phyloP scores from a whole-genome alignment of 805 yeast species.

The Ogataea trehalophila region DNA sequence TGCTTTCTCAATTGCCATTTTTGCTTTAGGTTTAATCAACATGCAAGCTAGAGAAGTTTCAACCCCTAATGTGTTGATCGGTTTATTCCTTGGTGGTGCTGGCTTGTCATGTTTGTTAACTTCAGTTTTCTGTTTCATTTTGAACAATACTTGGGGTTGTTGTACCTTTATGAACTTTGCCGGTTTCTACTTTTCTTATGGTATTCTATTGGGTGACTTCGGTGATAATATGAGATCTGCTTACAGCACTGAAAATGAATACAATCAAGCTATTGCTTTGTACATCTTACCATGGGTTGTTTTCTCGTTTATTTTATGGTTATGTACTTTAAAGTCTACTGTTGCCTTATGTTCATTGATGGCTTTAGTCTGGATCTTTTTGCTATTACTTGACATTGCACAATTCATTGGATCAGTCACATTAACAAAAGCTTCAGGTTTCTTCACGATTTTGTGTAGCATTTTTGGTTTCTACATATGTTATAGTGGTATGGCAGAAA shows the following conservation, averaged over 20 bases:
- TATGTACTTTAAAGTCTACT: conserved; percentile 46
- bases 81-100: conserved; percentile 43
- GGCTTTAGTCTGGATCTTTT: conserved; percentile 41
- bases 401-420: conserved; percentile 34
- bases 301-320: conserved; percentile 42
- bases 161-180: conserved; percentile 51
- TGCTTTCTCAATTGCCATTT: conserved; percentile 43
- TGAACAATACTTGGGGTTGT: conserved; percentile 54
- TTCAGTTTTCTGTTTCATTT: conserved; percentile 46
- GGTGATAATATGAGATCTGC: conserved; percentile 37
- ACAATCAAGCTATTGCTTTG: conserved; percentile 41
- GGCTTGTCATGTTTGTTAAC: conserved; percentile 46
- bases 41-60: conserved; percentile 42
- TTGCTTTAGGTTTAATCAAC: conserved; percentile 42
- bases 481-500: conserved; percentile 43
- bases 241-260: conserved; percentile 34
- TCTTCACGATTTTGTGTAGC: conserved; percentile 39
- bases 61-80: conserved; percentile 38
- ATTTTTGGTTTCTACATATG: conserved; percentile 43
- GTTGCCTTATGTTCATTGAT: conserved; percentile 35
- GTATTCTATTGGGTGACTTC: conserved; percentile 39
- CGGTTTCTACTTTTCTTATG: conserved; percentile 50
- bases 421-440: conserved; percentile 43
- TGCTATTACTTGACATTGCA: conserved; percentile 40
- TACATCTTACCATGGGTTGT: conserved; percentile 49